Conservation (phyloP, 768 basidiomycete species). For the Panellus pusillus region DNA sequence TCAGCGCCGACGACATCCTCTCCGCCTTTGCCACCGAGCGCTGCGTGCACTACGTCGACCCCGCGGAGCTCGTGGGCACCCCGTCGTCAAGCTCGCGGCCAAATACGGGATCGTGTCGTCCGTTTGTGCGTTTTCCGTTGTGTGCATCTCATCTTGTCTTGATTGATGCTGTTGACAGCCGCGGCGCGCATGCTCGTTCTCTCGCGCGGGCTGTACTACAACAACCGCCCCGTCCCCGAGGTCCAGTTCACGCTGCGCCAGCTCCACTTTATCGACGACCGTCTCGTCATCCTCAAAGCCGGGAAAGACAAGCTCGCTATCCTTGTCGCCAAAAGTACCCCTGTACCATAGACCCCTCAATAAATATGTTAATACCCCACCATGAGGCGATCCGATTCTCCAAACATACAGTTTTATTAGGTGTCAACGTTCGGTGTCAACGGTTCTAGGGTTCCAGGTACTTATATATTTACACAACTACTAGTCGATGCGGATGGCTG, state of each 20-base stretch:
- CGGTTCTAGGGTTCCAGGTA: conserved; percentile 3
- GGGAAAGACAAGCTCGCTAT: conserved; percentile 74
- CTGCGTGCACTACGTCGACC: conserved; percentile 54
- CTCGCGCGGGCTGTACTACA: conserved; percentile 71
- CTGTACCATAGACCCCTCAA: too few species aligned
- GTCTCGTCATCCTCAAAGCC: conserved; percentile 64
- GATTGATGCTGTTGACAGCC: conserved; percentile 38
- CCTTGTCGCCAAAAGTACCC: conserved; percentile 36
- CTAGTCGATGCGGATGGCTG: conserved; percentile 75
- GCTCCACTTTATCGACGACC: conserved; percentile 57
- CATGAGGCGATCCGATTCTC: not conserved
- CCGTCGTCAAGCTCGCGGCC: conserved; percentile 63
- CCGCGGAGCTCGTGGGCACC: conserved; percentile 50
- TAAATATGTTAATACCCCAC: too few species aligned
- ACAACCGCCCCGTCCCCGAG: conserved; percentile 60
- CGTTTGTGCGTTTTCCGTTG: conserved; percentile 50
- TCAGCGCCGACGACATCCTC: conserved; percentile 58
- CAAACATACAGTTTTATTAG: not conserved
- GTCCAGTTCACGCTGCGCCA: conserved; percentile 39
- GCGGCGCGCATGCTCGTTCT: conserved; percentile 63
- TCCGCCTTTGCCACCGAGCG: conserved; percentile 65
- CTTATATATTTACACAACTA: conserved; percentile 13
- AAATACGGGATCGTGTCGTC: conserved; percentile 60
- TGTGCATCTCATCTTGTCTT: not conserved
- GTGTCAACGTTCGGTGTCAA: not conserved